Percentiles rank a stretch among this genome's conserved stretches.
phyloP scores from a whole-genome alignment of 83 land plant species.

The Picea abies region DNA sequence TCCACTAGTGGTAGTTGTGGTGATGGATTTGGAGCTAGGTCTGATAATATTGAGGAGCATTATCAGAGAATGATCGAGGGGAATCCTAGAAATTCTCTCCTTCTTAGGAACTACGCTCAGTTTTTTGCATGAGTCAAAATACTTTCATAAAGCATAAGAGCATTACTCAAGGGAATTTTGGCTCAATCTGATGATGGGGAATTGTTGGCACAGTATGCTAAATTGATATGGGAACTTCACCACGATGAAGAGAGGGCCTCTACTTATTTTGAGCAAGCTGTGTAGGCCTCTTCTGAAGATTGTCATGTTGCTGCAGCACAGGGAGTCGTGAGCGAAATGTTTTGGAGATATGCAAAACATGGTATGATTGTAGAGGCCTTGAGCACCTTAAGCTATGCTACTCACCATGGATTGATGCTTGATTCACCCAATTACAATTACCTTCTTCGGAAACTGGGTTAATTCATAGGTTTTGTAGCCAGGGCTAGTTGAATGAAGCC shows the following conservation, averaged over 20 bases:
- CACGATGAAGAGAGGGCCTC: conserved; percentile 50
- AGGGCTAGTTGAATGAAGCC: no score
- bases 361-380: no score
- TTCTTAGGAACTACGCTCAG: conserved; percentile 69
- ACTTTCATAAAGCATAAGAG: conserved; percentile 52
- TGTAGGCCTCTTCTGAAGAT: conserved; percentile 51
- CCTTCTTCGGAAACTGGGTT: no score
- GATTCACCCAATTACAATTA: no score
- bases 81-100: conserved; percentile 54
- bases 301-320: background rate
- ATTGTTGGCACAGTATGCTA: conserved; percentile 55
- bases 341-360: no score
- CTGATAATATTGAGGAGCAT: conserved; percentile 34
- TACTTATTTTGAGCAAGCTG: conserved; percentile 55
- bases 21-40: conserved; percentile 10
- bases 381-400: no score
- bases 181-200: conserved; percentile 60
- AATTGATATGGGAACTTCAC: conserved; percentile 65
- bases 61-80: conserved; percentile 60
- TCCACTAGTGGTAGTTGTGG: background rate
- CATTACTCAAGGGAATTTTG: conserved; percentile 52
- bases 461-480: no score
- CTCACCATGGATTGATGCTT: no score
- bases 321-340: no score
- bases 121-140: conserved; percentile 57